Conservation (phyloP, 495 filamentous ascomycete genomes). For the Xylaria palmicola region DNA sequence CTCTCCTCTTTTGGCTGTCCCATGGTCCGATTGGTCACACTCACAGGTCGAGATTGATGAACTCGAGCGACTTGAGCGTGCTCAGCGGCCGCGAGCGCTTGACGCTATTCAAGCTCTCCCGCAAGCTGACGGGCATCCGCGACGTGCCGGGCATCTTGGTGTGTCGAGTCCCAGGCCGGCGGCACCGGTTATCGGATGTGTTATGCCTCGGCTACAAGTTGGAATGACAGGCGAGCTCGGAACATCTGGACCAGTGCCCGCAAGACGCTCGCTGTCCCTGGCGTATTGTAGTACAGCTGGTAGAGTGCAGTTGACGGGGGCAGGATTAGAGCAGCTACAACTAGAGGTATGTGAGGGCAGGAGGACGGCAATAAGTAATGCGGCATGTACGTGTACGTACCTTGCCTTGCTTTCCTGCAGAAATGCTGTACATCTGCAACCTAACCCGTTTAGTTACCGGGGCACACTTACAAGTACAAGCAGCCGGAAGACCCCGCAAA, state of each 20-base stretch:
- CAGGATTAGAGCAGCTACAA: too few relatives aligned
- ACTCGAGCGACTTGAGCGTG: slow-evolving; percentile 55
- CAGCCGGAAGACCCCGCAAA: too few relatives aligned
- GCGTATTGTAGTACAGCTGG: background rate
- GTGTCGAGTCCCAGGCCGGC: background rate
- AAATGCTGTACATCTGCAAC: slow-evolving; percentile 4
- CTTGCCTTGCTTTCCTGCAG: too few relatives aligned
- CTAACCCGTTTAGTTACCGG: background rate
- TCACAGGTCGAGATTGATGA: slow-evolving; percentile 76
- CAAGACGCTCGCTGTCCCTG: background rate
- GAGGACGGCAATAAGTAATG: too few relatives aligned
- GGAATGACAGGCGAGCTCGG: background rate
- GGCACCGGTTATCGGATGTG: background rate
- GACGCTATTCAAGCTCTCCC: slow-evolving; percentile 58
- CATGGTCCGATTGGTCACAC: too few relatives aligned
- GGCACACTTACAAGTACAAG: too few relatives aligned
- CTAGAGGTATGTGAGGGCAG: too few relatives aligned
- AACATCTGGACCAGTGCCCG: slow-evolving; percentile 1
- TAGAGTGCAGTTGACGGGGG: background rate
- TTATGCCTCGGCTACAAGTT: slow-evolving; percentile 14
- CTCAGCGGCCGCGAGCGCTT: slow-evolving; percentile 53
- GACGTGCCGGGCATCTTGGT: slow-evolving; percentile 61
- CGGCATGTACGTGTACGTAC: too few relatives aligned
- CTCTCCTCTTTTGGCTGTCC: too few relatives aligned
- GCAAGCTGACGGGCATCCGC: slow-evolving; percentile 65